Percentiles rank a stretch among this genome's conserved stretches.
phyloP scores from a whole-genome alignment of 2,329 filamentous ascomycete genomes.

The Macrophomina phaseolina region DNA sequence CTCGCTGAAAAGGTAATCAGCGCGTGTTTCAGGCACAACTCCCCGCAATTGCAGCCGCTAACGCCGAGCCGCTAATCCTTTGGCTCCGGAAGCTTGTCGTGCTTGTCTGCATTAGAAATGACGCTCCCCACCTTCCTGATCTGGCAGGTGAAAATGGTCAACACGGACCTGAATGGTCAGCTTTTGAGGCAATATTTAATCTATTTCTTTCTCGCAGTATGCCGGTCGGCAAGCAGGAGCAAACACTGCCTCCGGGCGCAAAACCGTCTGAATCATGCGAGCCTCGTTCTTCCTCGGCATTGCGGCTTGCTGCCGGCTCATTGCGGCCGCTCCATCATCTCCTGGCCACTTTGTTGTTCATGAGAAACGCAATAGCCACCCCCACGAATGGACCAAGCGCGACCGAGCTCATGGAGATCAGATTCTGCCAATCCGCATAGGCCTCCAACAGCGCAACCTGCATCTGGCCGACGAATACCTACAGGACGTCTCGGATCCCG shows the following conservation, averaged over 20 bases:
- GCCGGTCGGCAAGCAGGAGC: too few relatives aligned
- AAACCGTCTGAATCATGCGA: background rate
- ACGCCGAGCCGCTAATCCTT: constrained; percentile 3
- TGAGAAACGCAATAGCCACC: constrained; percentile 5
- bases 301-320: background rate
- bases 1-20: background rate
- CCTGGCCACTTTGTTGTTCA: background rate
- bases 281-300: background rate
- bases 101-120: constrained; percentile 6
- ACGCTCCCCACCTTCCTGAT: background rate
- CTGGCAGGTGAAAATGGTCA: background rate
- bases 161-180: background rate
- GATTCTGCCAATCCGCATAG: constrained; percentile 37
- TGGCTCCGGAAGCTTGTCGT: background rate
- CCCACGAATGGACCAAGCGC: background rate
- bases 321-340: background rate
- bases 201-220: background rate
- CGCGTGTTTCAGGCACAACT: background rate
- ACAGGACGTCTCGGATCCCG: constrained; percentile 32
- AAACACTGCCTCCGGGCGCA: background rate
- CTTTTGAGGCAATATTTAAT: background rate
- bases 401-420: background rate
- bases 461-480: constrained; percentile 4
- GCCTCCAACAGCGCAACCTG: constrained; percentile 34
- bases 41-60: background rate